Evolutionary conservation across 1,139 yeast genomes (phyloP), one percentile per base, ranked within the genome.

Genomic region (Barnettozyma hawaiiensis): DNA sequence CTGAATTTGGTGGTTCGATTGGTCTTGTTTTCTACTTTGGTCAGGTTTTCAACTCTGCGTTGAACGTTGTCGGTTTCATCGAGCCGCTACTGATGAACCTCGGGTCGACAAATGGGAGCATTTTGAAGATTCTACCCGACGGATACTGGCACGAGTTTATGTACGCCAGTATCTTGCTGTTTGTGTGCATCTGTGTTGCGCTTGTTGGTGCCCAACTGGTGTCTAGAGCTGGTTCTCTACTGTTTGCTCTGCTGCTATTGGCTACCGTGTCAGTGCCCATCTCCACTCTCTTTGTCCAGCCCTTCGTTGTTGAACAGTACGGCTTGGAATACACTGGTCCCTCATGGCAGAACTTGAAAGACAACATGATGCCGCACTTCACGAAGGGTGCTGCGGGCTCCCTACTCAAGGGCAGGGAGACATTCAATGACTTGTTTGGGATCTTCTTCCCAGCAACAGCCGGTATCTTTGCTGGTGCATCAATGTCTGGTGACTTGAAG

Each of bases 401-500:
- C 10, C 79, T 81, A 31, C 65, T 75, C 41, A 70, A 75, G 4
- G 69, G 73, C 0, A 76, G 71, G 18, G 97, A 90, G 61, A 85
- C 81, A 2, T 87, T 90, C 57, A 76, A 81, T 45, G 84, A 85
- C 59, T 65, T 92, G 52, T 92, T 92, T 73, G 97, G 97, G 3
- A 85, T 92, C 41, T 86, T 92, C 61, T 92, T 92, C 67, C 97
- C 98, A 12, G 96, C 98, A 1, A 90, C 97, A 0, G 96, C 97
- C 3, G 98, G 98, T 47, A 90, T 92, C 34, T 84, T 90, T 62
- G 97, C 98, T 1, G 98, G 98, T n/a, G 97, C 97, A 1, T 85
- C 95, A 14, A 92, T 92, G 97, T 87, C 96, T 37, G 97, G 98
- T n/a, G 96, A 89, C 54, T 70, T 92, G 48, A 69, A 76, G 47